Percentiles rank a stretch among this genome's conserved stretches.
Evolutionary conservation across 257 asterid species (phyloP).

Genomic region (Fraxinus pennsylvanica): DNA sequence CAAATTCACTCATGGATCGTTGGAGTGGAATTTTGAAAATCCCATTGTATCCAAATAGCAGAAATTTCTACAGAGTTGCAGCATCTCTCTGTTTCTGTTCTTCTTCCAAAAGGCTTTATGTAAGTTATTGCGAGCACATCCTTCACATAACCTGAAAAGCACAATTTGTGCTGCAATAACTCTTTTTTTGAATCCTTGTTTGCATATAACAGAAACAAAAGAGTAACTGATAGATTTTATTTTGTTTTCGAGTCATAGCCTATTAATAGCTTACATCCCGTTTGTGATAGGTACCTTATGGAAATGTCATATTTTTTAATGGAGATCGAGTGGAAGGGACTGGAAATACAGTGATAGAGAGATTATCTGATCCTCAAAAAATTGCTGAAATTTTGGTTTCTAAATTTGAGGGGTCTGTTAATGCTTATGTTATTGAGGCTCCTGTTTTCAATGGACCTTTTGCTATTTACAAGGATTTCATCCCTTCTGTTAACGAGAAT

Average conservation of each 20-base stretch:
- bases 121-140: constrained; percentile 36
- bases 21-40: constrained; percentile 81
- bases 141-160: background rate
- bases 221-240: background rate
- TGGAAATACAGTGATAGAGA: constrained; percentile 78
- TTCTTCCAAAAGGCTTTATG: constrained; percentile 54
- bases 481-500: constrained; percentile 64
- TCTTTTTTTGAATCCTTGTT: background rate
- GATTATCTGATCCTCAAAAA: constrained; percentile 70
- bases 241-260: constrained; percentile 5
- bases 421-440: constrained; percentile 90
- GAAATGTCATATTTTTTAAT: constrained; percentile 79
- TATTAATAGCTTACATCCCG: constrained; percentile 14
- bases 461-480: constrained; percentile 85
- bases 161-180: constrained; percentile 6
- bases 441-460: constrained; percentile 77
- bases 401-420: constrained; percentile 76
- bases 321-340: constrained; percentile 86
- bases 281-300: constrained; percentile 69
- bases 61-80: constrained; percentile 63
- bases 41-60: constrained; percentile 57
- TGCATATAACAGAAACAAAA: background rate
- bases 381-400: constrained; percentile 77
- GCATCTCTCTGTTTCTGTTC: constrained; percentile 77
- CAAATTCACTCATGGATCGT: constrained; percentile 61